phyloP scores from a whole-genome alignment of 1,284 basidiomycete species.

The Leccinum subfulvum region DNA sequence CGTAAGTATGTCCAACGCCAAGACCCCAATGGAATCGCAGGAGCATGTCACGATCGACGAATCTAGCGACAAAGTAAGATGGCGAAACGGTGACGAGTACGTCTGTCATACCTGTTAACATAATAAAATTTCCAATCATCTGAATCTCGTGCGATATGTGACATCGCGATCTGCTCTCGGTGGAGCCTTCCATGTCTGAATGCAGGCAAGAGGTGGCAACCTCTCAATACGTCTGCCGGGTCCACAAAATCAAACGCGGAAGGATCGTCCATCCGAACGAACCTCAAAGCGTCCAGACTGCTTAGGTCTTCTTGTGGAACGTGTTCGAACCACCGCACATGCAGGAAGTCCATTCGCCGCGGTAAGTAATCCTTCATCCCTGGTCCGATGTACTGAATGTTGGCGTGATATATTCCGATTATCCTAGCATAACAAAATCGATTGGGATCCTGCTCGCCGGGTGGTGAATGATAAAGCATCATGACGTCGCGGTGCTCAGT shows the following conservation, averaged over 20 bases:
- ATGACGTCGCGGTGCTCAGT: background rate
- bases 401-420: background rate
- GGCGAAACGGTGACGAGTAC: background rate
- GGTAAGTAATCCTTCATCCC: background rate
- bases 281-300: background rate
- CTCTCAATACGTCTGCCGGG: background rate
- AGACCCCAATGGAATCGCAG: constrained; percentile 8
- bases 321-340: background rate
- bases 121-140: constrained; percentile 1
- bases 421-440: background rate
- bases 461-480: background rate
- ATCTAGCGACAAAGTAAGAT: constrained; percentile 1
- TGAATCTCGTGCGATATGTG: background rate
- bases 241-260: background rate
- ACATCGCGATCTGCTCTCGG: background rate
- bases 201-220: background rate
- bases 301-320: background rate
- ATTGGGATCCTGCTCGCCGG: background rate
- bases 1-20: constrained; percentile 5
- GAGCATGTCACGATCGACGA: constrained; percentile 13
- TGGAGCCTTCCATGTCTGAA: background rate
- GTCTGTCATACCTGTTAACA: background rate
- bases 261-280: background rate
- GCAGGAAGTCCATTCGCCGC: background rate
- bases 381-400: background rate